Conservation (phyloP, 2,329 filamentous ascomycete genomes). For the Tolypocladium ovalisporum region DNA sequence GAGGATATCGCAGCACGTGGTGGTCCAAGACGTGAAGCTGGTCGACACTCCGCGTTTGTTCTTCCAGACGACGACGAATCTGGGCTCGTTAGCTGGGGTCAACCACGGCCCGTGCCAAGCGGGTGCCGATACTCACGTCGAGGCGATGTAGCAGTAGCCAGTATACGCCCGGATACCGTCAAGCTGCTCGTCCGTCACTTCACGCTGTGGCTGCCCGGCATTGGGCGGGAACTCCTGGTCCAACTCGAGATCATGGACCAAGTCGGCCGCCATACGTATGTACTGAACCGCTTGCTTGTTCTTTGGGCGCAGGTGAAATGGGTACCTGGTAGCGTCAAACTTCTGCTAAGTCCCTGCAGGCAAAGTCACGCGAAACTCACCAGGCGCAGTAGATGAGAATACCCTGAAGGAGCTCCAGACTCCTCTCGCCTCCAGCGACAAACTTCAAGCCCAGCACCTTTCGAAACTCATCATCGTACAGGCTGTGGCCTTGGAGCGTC, state of each 20-base stretch:
- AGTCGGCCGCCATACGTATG: constrained; percentile 38
- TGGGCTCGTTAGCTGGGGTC: constrained; percentile 12
- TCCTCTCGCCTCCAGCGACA: constrained; percentile 45
- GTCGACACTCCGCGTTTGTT: constrained; percentile 17
- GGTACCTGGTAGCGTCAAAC: constrained; percentile 31
- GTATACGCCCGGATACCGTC: constrained; percentile 35
- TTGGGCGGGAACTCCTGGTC: constrained; percentile 23
- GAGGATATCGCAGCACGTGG: constrained; percentile 32
- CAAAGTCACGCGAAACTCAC: constrained; percentile 21
- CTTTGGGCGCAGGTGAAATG: constrained; percentile 41
- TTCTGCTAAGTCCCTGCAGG: background rate
- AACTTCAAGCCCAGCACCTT: constrained; percentile 46
- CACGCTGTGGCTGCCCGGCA: background rate
- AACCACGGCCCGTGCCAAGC: background rate
- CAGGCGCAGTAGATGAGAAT: constrained; percentile 47
- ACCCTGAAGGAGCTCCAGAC: constrained; percentile 44
- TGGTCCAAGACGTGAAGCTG: constrained; percentile 30
- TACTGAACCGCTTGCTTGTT: constrained; percentile 40
- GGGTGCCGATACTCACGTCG: constrained; percentile 21
- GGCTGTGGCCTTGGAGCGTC: constrained; percentile 37
- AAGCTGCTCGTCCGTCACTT: constrained; percentile 18
- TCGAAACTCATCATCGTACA: constrained; percentile 47
- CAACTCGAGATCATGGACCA: constrained; percentile 37
- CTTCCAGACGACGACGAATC: constrained; percentile 27
- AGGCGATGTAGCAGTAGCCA: constrained; percentile 29